These are phyloP conservation scores for Corymbia calophylla DNA, from an alignment of 441 rosid species.

Conservation along the genomic window DNA sequence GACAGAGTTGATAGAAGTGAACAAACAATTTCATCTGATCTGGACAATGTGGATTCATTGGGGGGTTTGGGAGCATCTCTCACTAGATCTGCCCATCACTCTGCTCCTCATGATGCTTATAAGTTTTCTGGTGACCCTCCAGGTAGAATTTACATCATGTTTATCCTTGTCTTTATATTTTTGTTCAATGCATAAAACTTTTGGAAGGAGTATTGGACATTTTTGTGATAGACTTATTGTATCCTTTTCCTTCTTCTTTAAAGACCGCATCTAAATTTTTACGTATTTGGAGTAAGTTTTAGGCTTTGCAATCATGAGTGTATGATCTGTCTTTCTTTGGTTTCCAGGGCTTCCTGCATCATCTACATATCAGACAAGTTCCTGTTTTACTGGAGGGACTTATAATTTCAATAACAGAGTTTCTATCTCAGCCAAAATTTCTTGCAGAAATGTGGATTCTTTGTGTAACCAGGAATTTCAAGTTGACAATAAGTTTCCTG, in stretches of 20 bases:
- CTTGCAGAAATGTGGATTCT: constrained; percentile 9
- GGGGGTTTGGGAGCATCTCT: constrained; percentile 13
- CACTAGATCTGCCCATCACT: constrained; percentile 3
- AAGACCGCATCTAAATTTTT: background rate
- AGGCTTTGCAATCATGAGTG: background rate
- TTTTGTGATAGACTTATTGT: background rate
- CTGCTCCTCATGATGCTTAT: constrained; percentile 16
- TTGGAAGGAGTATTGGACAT: background rate
- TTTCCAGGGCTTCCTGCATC: constrained; percentile 28
- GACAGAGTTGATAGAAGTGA: constrained; percentile 24
- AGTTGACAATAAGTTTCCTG: constrained; percentile 2
- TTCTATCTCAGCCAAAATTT: constrained; percentile 23
- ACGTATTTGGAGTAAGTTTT: background rate
- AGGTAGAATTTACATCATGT: constrained; percentile 15
- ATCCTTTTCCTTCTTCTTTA: background rate
- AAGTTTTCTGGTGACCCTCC: constrained; percentile 17
- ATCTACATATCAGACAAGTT: constrained; percentile 10
- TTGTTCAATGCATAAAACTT: background rate
- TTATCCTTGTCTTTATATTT: background rate
- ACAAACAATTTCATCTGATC: constrained; percentile 29
- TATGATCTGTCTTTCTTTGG: background rate
- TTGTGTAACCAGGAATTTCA: constrained; percentile 13
- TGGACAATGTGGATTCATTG: constrained; percentile 31
- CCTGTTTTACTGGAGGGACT: constrained; percentile 21
- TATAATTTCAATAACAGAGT: constrained; percentile 13